Evolutionary conservation across 2,329 filamentous ascomycete species (phyloP), one percentile per base, ranked within the genome.

Genomic region (Furcasterigmium furcatum): DNA sequence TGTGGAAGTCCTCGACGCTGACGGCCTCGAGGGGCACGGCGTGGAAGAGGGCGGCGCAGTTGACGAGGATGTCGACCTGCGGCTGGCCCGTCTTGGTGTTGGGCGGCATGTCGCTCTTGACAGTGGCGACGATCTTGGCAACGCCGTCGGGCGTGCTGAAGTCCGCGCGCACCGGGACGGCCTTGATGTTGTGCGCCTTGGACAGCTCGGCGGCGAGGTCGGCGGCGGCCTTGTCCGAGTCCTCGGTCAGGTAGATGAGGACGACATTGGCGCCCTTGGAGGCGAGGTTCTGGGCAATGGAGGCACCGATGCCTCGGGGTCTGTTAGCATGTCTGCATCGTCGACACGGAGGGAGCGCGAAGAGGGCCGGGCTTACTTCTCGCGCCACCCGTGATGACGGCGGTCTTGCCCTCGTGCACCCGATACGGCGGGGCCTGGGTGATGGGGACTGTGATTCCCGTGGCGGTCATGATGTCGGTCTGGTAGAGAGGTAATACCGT

Each of bases 81-180:
- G 80, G 69, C 46, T 72, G 72, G 32, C 65, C 64, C n/a, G 71
- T 73, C 58, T 74, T 70, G 10, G 71, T 68, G 45, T 68, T 67
- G 20, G 41, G 38, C 4, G 55, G 43, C 41, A 51, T 68, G 19
- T 73, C 71, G 43, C 71, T 62, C 43, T 74, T 53, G 41, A 56
- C 67, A 59, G 84, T 79, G 49, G 79, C 69, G 25, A 73, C 63
- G 45, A 87, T 58, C 45, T 74, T 67, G 7, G 72, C 67, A 4
- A 77, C 79, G 9, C 77, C 76, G 16, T 71, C 73, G 36, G 77
- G 71, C 18, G 75, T 73, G 54, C 74, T 74, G 57, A 87, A 76
- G 61, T 85, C 82, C 27, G 83, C 83, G 59, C 84, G 80, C 4
- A 86, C 76, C 16, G 71, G 60, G 25, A 79, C 60, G 38, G 79